A percentile compares a stretch with the other conserved stretches of the same genome.
These are phyloP conservation scores for Starmerella powellii DNA, from an alignment of 805 yeast species.

Conservation along the genomic window DNA sequence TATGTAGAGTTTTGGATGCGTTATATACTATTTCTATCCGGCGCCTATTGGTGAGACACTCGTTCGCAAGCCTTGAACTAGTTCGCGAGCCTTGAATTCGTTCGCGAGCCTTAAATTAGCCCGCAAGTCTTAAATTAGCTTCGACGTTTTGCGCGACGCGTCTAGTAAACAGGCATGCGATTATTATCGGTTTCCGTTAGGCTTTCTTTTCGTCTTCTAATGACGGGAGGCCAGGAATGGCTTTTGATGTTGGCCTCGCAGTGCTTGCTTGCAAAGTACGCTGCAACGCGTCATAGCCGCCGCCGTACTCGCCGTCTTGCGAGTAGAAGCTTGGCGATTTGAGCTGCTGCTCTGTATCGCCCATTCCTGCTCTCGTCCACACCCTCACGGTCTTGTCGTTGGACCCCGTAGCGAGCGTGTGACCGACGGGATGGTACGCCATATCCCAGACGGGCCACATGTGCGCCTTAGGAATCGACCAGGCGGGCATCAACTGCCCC, in stretches of 20 bases:
- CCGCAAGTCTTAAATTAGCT: no score
- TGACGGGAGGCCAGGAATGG: neutral
- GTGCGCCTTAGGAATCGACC: conserved; percentile 75
- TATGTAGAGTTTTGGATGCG: no score
- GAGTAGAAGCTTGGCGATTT: conserved; percentile 36
- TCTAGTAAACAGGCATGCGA: no score
- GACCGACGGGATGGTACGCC: conserved; percentile 92
- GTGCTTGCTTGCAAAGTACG: conserved; percentile 2
- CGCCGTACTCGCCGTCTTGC: conserved; percentile 11
- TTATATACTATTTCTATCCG: no score
- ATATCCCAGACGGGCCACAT: conserved; percentile 83
- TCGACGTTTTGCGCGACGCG: no score
- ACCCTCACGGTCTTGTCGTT: conserved; percentile 85
- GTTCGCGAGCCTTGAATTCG: no score
- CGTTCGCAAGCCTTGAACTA: no score
- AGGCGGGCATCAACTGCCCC: conserved; percentile 28
- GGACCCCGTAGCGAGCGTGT: conserved; percentile 79
- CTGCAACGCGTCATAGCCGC: conserved; percentile 8
- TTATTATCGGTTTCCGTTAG: no score
- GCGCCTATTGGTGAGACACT: no score
- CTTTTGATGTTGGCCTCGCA: neutral
- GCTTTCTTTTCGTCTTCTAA: neutral
- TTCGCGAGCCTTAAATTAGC: no score
- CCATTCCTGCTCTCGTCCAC: conserved; percentile 90
- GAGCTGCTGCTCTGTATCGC: conserved; percentile 61